phyloP scores from a whole-genome alignment of 495 filamentous ascomycete genomes.

The Margaritispora aquatica region DNA sequence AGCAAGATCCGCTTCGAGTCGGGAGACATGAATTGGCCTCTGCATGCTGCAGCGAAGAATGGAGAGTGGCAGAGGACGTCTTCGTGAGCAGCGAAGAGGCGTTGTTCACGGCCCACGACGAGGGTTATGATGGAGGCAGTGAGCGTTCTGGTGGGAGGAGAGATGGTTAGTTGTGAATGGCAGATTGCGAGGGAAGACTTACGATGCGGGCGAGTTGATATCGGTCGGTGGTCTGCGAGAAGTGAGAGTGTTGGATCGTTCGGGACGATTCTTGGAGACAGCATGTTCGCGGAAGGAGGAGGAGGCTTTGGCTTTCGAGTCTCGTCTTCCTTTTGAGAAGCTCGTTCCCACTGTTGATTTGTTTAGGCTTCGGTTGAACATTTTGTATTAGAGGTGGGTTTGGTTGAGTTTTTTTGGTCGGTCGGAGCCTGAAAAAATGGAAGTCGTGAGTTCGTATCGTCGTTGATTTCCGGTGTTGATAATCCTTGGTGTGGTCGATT shows the following conservation, averaged over 20 bases:
- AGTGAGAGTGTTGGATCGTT: conserved; percentile 5
- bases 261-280: conserved; percentile 23
- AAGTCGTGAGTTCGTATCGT: not conserved
- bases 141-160: conserved; percentile 19
- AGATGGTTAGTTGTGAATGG: not conserved
- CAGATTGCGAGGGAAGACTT: not conserved
- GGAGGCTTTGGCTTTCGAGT: conserved; percentile 13
- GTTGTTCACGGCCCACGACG: conserved; percentile 70
- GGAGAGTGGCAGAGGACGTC: conserved; percentile 76
- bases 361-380: conserved; percentile 24
- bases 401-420: not conserved
- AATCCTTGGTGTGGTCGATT: no score
- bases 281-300: conserved; percentile 26
- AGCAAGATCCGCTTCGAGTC: conserved; percentile 65
- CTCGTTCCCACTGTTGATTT: conserved; percentile 23
- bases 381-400: conserved; percentile 4
- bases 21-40: conserved; percentile 54
- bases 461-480: not conserved
- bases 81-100: conserved; percentile 89
- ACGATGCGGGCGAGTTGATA: conserved; percentile 11
- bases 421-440: not conserved
- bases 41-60: conserved; percentile 63
- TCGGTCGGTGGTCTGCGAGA: conserved; percentile 19
- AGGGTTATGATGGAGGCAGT: conserved; percentile 78
- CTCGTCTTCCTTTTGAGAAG: conserved; percentile 18